Percentiles rank a stretch among this genome's conserved stretches.
These are phyloP conservation scores for Cystobasidium sp. DNA, from an alignment of 1,284 basidiomycete genomes.

Conservation along the genomic window DNA sequence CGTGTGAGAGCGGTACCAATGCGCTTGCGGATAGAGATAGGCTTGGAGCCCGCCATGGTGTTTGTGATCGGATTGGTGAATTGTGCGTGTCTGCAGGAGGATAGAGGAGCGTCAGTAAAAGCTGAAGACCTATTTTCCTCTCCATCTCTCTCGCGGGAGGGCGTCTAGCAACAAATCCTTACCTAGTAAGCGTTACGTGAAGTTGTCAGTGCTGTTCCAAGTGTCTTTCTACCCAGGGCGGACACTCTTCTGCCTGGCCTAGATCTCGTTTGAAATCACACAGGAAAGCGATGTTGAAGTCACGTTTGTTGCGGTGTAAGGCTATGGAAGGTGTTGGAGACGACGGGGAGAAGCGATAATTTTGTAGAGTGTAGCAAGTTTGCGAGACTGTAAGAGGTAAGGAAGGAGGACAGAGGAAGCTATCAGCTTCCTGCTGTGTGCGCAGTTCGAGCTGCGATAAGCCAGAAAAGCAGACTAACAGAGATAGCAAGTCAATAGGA, in stretches of 20 bases:
- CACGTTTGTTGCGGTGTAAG: not conserved
- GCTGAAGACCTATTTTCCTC: not conserved
- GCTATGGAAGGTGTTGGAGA: not conserved
- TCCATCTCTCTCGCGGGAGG: too few species aligned
- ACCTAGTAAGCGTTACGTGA: not conserved
- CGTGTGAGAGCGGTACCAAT: slow-evolving; percentile 15
- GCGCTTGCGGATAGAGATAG: slow-evolving; percentile 1
- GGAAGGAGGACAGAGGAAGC: too few species aligned
- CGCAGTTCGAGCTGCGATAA: too few species aligned
- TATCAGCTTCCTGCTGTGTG: too few species aligned
- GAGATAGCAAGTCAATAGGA: not conserved
- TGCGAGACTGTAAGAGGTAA: too few species aligned
- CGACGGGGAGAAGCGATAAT: not conserved
- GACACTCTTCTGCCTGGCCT: not conserved
- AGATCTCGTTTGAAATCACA: not conserved
- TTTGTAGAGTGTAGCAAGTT: not conserved
- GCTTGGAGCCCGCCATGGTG: not conserved
- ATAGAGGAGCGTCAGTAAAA: not conserved
- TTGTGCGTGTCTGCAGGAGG: not conserved
- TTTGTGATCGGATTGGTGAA: not conserved
- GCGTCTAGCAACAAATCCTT: too few species aligned
- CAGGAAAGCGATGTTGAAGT: slow-evolving; percentile 7
- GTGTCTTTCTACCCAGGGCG: not conserved
- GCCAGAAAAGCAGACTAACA: too few species aligned
- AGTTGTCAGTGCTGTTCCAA: not conserved